Evolutionary conservation across 257 asterid genomes (phyloP).

Genomic region (Dorcoceras hygrometricum): DNA sequence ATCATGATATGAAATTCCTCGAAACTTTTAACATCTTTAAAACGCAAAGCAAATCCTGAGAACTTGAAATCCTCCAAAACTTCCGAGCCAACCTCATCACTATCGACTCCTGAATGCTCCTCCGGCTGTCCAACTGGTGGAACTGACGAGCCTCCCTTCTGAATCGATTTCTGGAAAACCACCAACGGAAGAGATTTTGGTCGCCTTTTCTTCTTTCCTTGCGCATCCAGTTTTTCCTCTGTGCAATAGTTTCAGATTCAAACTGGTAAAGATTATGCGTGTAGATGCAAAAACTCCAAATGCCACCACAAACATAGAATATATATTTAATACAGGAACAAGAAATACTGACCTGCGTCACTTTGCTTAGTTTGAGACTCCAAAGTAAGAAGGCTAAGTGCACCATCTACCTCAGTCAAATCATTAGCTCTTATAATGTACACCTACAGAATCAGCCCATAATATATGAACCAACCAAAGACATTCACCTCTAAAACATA

Average conservation of each 20-base stretch:
- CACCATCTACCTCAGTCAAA: slow-evolving; percentile 83
- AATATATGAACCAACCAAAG: slow-evolving; percentile 1
- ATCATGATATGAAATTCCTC: slow-evolving; percentile 37
- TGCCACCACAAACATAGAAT: neutral
- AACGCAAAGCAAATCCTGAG: slow-evolving; percentile 20
- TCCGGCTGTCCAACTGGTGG: slow-evolving; percentile 23
- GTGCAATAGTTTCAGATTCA: neutral
- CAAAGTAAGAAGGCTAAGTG: slow-evolving; percentile 78
- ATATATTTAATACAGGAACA: neutral
- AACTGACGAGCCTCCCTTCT: slow-evolving; percentile 15
- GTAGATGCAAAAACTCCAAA: neutral
- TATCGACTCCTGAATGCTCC: slow-evolving; percentile 39
- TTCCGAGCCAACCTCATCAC: slow-evolving; percentile 46
- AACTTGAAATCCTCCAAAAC: slow-evolving; percentile 34
- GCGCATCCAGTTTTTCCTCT: slow-evolving; percentile 27
- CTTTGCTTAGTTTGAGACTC: slow-evolving; percentile 64
- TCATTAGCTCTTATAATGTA: slow-evolving; percentile 62
- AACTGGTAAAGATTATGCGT: neutral
- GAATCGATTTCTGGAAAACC: slow-evolving; percentile 25
- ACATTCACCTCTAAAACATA: neutral
- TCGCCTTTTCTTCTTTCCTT: slow-evolving; percentile 26
- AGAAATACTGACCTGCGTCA: slow-evolving; percentile 52
- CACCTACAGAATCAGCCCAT: slow-evolving; percentile 41
- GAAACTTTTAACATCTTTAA: slow-evolving; percentile 32
- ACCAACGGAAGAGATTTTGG: slow-evolving; percentile 37